Conservation (phyloP, 495 filamentous ascomycete genomes). For the Aspergillus biplanus region DNA sequence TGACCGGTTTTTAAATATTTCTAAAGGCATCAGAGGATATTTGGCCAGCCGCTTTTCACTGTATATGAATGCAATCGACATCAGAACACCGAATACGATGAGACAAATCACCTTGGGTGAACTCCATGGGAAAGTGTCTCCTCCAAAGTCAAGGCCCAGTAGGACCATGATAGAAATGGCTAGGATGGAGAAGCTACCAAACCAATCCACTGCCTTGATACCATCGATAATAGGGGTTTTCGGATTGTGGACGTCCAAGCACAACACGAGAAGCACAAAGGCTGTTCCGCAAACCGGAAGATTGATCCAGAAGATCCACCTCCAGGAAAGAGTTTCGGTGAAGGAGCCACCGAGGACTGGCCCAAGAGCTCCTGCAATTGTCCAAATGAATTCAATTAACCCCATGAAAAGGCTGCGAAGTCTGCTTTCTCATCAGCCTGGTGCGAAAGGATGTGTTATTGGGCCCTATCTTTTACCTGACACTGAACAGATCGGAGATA, state of each 20-base stretch:
- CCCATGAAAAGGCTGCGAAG: slow-evolving; percentile 57
- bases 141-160: slow-evolving; percentile 77
- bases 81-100: slow-evolving; percentile 70
- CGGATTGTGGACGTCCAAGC: slow-evolving; percentile 64
- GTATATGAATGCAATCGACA: slow-evolving; percentile 65
- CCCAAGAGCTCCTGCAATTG: slow-evolving; percentile 60
- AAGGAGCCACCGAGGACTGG: slow-evolving; percentile 73
- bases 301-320: slow-evolving; percentile 77
- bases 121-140: slow-evolving; percentile 70
- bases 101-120: slow-evolving; percentile 77
- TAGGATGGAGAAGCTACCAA: slow-evolving; percentile 69
- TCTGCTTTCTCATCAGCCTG: slow-evolving; percentile 26
- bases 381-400: slow-evolving; percentile 59
- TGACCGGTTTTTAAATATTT: slow-evolving; percentile 60
- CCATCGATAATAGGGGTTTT: slow-evolving; percentile 61
- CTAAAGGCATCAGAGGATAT: slow-evolving; percentile 77
- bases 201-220: slow-evolving; percentile 77
- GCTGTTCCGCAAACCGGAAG: slow-evolving; percentile 61
- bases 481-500: slow-evolving; percentile 61
- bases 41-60: slow-evolving; percentile 73
- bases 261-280: slow-evolving; percentile 59
- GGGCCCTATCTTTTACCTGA: slow-evolving; percentile 41
- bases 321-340: slow-evolving; percentile 63
- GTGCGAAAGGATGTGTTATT: background rate
- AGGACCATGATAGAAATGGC: slow-evolving; percentile 76